phyloP scores from a whole-genome alignment of 257 asterid genomes.

The Lavandula angustifolia region DNA sequence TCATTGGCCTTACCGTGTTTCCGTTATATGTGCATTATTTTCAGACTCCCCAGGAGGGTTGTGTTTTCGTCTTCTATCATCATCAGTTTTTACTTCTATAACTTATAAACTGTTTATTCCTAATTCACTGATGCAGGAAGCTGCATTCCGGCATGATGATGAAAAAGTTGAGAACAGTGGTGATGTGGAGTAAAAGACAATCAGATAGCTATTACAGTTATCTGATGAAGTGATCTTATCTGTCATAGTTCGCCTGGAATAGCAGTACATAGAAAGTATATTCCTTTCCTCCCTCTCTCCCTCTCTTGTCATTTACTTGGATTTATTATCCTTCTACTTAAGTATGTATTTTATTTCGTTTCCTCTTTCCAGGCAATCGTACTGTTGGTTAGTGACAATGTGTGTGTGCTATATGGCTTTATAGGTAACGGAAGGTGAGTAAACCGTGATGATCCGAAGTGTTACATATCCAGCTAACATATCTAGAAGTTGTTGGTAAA shows the following conservation, averaged over 20 bases:
- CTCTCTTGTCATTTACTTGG: neutral
- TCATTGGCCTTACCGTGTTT: neutral
- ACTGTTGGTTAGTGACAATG: neutral
- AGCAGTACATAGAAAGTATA: slow-evolving; percentile 26
- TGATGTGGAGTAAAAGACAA: slow-evolving; percentile 32
- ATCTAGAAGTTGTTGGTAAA: slow-evolving; percentile 28
- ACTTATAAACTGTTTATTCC: slow-evolving; percentile 10
- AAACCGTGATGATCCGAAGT: neutral
- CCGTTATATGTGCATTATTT: neutral
- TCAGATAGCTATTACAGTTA: slow-evolving; percentile 30
- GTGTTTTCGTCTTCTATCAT: neutral
- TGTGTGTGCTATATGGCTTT: too few relatives aligned
- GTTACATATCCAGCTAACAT: slow-evolving; percentile 30
- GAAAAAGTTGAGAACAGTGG: slow-evolving; percentile 37
- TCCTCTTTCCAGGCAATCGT: slow-evolving; percentile 20
- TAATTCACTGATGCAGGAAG: slow-evolving; percentile 42
- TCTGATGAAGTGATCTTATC: slow-evolving; percentile 22
- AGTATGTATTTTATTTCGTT: neutral
- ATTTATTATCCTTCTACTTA: neutral
- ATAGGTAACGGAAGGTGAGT: too few relatives aligned
- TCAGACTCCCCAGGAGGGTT: neutral
- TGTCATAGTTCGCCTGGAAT: slow-evolving; percentile 23
- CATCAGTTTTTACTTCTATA: neutral
- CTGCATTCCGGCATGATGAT: slow-evolving; percentile 28
- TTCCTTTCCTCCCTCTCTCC: neutral